Conservation (phyloP, 2,329 filamentous ascomycete species). For the Scedosporium minutisporum region DNA sequence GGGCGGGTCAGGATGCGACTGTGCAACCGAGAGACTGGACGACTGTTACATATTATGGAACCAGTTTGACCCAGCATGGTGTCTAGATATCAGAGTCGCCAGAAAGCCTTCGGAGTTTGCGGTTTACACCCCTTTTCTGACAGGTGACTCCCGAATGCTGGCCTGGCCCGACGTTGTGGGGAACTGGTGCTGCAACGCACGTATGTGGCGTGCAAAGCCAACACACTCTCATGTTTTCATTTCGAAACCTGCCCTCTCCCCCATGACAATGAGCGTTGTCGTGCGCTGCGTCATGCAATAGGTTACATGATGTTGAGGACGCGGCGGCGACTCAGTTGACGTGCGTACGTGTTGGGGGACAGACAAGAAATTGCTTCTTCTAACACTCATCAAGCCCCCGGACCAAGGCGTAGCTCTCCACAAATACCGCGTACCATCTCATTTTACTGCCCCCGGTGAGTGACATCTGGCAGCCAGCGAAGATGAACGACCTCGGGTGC, state of each 20-base stretch:
- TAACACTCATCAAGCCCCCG: too few species aligned
- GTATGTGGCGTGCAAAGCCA: background rate
- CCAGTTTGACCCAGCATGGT: too few species aligned
- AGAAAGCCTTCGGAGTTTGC: too few species aligned
- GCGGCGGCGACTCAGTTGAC: background rate
- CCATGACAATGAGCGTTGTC: background rate
- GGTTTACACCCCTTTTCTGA: too few species aligned
- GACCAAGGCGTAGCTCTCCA: too few species aligned
- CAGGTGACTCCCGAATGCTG: background rate
- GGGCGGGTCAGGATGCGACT: background rate
- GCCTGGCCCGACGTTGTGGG: background rate
- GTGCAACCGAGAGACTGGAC: too few species aligned
- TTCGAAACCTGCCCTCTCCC: background rate
- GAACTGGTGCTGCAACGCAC: background rate
- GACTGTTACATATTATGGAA: too few species aligned
- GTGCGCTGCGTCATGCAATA: background rate
- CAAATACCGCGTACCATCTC: too few species aligned
- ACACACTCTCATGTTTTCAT: background rate
- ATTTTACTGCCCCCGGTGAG: too few species aligned
- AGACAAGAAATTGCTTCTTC: too few species aligned
- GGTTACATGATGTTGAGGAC: background rate
- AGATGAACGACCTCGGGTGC: background rate
- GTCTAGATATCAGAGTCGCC: too few species aligned
- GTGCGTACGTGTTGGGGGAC: background rate
- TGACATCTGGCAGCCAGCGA: too few species aligned